Evolutionary conservation across 495 filamentous ascomycete species (phyloP).

Genomic region (Polyplosphaeria fusca): DNA sequence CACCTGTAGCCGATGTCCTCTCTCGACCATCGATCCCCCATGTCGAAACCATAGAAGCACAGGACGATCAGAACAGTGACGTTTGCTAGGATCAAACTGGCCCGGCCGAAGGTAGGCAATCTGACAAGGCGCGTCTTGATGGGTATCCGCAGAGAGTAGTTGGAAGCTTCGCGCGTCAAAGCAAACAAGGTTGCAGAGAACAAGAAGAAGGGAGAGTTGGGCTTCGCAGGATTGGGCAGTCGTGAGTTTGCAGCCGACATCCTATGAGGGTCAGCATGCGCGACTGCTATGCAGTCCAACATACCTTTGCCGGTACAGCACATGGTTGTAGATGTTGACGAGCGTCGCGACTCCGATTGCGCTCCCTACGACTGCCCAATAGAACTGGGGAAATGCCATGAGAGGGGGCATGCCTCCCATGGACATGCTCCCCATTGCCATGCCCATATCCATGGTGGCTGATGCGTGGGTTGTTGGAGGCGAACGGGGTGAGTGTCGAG

Average conservation of each 20-base stretch:
- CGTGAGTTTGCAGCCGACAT: slow-evolving; percentile 41
- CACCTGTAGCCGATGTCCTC: slow-evolving; percentile 74
- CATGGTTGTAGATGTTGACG: slow-evolving; percentile 49
- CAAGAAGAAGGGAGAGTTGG: slow-evolving; percentile 54
- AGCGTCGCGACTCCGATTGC: slow-evolving; percentile 52
- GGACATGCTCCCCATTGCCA: slow-evolving; percentile 45
- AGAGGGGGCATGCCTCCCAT: slow-evolving; percentile 49
- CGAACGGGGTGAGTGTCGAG: neutral
- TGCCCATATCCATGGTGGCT: slow-evolving; percentile 27
- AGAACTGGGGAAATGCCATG: slow-evolving; percentile 52
- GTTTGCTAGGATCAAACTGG: slow-evolving; percentile 54
- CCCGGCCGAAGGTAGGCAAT: slow-evolving; percentile 56
- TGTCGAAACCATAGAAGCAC: slow-evolving; percentile 48
- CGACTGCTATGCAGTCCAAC: neutral
- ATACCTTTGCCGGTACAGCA: slow-evolving; percentile 51
- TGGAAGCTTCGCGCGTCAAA: slow-evolving; percentile 61
- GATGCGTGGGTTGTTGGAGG: neutral
- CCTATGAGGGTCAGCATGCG: slow-evolving; percentile 27
- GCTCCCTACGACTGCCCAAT: slow-evolving; percentile 61
- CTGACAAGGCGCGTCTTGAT: slow-evolving; percentile 45
- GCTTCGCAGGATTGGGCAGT: slow-evolving; percentile 58
- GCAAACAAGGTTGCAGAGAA: slow-evolving; percentile 62
- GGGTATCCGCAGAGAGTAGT: slow-evolving; percentile 57
- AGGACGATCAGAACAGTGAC: slow-evolving; percentile 58
- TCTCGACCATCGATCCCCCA: slow-evolving; percentile 49